phyloP scores from a whole-genome alignment of 208 protist species.

The Leishmania martiniquensis region DNA sequence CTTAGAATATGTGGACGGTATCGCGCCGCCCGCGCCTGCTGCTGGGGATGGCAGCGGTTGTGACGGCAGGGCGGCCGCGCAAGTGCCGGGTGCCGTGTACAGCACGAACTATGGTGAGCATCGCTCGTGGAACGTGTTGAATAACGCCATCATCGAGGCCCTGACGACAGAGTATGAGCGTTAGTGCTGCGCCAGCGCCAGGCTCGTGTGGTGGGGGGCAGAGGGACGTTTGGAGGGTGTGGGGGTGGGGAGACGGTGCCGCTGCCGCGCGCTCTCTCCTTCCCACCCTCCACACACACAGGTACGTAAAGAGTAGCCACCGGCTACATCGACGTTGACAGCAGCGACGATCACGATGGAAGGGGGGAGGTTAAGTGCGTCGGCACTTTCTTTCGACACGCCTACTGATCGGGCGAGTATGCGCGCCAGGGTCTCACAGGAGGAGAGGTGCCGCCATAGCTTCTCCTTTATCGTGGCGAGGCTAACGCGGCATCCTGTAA shows the following conservation, averaged over 20 bases:
- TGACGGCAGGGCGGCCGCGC: neutral
- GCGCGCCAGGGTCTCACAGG: neutral
- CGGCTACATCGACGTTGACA: too few species aligned
- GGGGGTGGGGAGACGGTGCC: too few species aligned
- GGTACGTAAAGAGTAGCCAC: too few species aligned
- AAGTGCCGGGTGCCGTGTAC: constrained; percentile 21
- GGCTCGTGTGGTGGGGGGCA: too few species aligned
- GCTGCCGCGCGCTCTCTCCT: neutral
- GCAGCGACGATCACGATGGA: too few species aligned
- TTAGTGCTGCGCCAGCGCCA: neutral
- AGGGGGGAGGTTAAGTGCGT: too few species aligned
- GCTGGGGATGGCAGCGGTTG: neutral
- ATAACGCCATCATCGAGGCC: constrained; percentile 39
- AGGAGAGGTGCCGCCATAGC: neutral
- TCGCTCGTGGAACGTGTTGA: constrained; percentile 46
- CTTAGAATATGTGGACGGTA: constrained; percentile 50
- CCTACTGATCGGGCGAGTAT: too few species aligned
- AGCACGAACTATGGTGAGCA: constrained; percentile 39
- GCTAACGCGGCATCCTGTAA: neutral
- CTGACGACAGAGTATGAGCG: constrained; percentile 32
- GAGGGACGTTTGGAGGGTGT: too few species aligned
- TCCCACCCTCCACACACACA: neutral
- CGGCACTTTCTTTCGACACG: too few species aligned
- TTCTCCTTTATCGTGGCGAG: too few species aligned
- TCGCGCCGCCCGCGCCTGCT: neutral